Evolutionary conservation across 169 alveolate genomes (phyloP).

Genomic region (Cardiosporidium cionae): DNA sequence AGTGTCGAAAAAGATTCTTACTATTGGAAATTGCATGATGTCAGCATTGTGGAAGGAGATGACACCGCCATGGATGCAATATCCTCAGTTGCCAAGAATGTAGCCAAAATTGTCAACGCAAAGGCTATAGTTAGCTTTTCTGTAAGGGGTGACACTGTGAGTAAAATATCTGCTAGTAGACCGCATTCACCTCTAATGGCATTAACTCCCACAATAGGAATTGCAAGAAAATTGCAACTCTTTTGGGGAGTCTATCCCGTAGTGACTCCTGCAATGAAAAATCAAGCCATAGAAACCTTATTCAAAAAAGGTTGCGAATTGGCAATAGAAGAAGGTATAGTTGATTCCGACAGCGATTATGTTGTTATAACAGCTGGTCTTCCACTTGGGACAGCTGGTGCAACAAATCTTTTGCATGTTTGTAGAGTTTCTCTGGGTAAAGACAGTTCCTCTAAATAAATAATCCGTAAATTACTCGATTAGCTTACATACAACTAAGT

Average conservation of each 20-base stretch:
- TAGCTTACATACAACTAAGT: too few relatives aligned
- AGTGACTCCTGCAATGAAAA: not conserved
- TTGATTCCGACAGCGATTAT: not conserved
- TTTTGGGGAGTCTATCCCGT: constrained; percentile 32
- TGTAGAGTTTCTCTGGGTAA: too few relatives aligned
- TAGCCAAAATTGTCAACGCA: not conserved
- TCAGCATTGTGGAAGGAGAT: not conserved
- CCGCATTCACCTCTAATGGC: constrained; percentile 21
- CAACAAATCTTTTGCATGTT: constrained; percentile 20
- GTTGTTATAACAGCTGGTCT: constrained; percentile 10
- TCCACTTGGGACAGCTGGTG: not conserved
- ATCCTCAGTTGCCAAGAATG: not conserved
- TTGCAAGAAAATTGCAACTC: constrained; percentile 21
- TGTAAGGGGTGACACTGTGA: not conserved
- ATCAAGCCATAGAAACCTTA: constrained; percentile 2
- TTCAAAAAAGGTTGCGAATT: constrained; percentile 10
- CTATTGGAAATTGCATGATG: not conserved
- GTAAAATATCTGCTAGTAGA: constrained; percentile 1
- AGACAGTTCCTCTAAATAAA: too few relatives aligned
- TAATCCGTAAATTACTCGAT: too few relatives aligned
- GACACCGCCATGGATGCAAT: not conserved
- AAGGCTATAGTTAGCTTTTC: constrained; percentile 1
- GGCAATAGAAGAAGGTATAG: not conserved
- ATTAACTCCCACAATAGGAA: not conserved
- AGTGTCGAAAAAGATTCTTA: constrained; percentile 54